phyloP scores from a whole-genome alignment of 768 basidiomycete genomes.

The Tubosaeta sp. region DNA sequence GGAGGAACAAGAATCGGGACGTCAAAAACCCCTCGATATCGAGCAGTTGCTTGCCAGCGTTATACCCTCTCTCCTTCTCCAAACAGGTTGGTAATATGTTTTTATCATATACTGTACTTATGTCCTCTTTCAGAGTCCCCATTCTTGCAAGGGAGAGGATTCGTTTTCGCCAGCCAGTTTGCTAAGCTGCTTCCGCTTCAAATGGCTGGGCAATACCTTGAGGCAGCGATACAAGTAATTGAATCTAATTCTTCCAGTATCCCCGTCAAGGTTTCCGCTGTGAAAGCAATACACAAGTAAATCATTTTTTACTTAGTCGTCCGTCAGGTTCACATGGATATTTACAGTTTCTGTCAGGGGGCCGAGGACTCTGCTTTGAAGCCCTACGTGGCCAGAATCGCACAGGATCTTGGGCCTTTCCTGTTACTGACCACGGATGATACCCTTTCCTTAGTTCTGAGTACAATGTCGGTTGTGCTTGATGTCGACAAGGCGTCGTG shows the following conservation, averaged over 20 bases:
- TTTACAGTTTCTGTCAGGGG: slow-evolving; percentile 63
- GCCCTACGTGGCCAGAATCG: slow-evolving; percentile 68
- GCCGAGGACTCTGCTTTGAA: slow-evolving; percentile 53
- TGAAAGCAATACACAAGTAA: slow-evolving; percentile 91
- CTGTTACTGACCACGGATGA: slow-evolving; percentile 78
- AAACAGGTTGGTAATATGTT: slow-evolving; percentile 53
- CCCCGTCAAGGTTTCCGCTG: slow-evolving; percentile 92
- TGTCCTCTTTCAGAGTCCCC: slow-evolving; percentile 56
- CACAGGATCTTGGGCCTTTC: slow-evolving; percentile 81
- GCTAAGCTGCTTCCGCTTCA: slow-evolving; percentile 66
- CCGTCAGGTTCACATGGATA: slow-evolving; percentile 5
- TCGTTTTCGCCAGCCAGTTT: slow-evolving; percentile 92
- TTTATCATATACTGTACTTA: not conserved
- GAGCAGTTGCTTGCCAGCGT: slow-evolving; percentile 71
- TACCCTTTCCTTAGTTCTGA: slow-evolving; percentile 82
- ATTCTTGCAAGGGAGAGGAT: slow-evolving; percentile 92
- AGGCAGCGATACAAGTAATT: slow-evolving; percentile 81
- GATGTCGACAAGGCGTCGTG: slow-evolving; percentile 70
- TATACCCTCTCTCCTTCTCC: slow-evolving; percentile 69
- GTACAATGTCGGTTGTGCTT: slow-evolving; percentile 77
- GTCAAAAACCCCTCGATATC: slow-evolving; percentile 69
- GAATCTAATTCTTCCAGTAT: slow-evolving; percentile 66
- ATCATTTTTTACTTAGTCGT: slow-evolving; percentile 18
- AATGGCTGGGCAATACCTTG: slow-evolving; percentile 80
- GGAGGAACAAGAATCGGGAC: slow-evolving; percentile 64